Conservation (phyloP, 495 filamentous ascomycete genomes). For the Neurospora cerealis region DNA sequence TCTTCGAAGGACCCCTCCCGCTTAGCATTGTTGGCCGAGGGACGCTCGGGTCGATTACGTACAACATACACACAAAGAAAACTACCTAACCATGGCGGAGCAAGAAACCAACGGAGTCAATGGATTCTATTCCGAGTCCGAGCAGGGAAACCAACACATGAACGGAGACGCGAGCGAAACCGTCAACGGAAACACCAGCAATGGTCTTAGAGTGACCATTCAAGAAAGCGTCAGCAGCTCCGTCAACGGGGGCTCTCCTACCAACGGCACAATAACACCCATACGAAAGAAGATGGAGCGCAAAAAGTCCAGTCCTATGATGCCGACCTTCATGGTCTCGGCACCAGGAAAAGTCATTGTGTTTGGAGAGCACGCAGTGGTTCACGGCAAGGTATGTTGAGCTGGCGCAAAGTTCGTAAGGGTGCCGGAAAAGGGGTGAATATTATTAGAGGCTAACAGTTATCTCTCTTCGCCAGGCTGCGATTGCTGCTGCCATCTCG, state of each 20-base stretch:
- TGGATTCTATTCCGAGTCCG: constrained; percentile 16
- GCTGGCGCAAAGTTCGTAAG: not conserved
- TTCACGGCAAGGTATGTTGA: constrained; percentile 69
- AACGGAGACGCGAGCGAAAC: constrained; percentile 9
- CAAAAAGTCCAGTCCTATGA: constrained; percentile 48
- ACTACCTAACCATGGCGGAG: not conserved
- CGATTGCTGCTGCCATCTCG: constrained; percentile 88
- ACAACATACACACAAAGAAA: not conserved
- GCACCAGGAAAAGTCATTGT: constrained; percentile 97
- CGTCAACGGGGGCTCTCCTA: constrained; percentile 13
- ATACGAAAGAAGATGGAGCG: constrained; percentile 27
- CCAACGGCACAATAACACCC: constrained; percentile 10
- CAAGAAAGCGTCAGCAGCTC: constrained; percentile 9
- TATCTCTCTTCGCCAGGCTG: constrained; percentile 41
- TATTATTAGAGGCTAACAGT: constrained; percentile 1
- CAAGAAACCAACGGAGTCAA: constrained; percentile 21
- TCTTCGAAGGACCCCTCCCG: not conserved
- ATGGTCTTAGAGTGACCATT: not conserved
- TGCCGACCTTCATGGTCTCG: constrained; percentile 93
- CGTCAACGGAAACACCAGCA: constrained; percentile 17
- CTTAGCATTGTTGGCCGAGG: not conserved
- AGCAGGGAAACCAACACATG: constrained; percentile 8
- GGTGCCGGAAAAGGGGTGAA: not conserved
- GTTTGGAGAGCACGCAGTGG: constrained; percentile 92
- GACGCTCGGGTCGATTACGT: not conserved